Percentiles rank a stretch among this genome's conserved stretches.
These are phyloP conservation scores for Geotrichum phurueaensis DNA, from an alignment of 1,139 yeast species.

Conservation along the genomic window DNA sequence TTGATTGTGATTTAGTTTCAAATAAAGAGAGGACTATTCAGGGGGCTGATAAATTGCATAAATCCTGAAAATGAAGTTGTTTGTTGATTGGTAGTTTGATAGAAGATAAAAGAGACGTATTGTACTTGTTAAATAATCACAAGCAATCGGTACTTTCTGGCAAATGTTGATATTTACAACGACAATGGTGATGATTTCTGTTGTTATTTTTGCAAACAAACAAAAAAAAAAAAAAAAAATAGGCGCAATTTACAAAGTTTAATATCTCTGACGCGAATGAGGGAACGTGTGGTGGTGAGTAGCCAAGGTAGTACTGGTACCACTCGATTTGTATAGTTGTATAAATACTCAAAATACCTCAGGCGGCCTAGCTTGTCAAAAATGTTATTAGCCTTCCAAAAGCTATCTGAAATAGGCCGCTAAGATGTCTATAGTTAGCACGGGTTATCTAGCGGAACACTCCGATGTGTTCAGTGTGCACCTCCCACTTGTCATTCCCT, in stretches of 20 bases:
- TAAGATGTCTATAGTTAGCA: neutral
- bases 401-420: neutral
- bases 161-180: neutral
- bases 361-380: too few species aligned
- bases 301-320: neutral
- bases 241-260: neutral
- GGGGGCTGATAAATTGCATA: too few species aligned
- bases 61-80: too few species aligned
- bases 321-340: neutral
- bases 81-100: too few species aligned
- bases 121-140: too few species aligned
- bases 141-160: neutral
- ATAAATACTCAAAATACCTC: too few species aligned
- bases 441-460: neutral
- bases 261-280: too few species aligned
- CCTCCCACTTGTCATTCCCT: neutral
- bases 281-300: neutral
- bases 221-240: neutral
- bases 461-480: neutral
- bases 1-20: too few species aligned
- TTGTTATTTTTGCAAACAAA: neutral
- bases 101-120: too few species aligned
- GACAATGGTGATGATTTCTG: neutral
- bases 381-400: neutral
- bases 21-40: too few species aligned